phyloP scores from a whole-genome alignment of 139 green algal species.

The Spirogloea muscicola region DNA sequence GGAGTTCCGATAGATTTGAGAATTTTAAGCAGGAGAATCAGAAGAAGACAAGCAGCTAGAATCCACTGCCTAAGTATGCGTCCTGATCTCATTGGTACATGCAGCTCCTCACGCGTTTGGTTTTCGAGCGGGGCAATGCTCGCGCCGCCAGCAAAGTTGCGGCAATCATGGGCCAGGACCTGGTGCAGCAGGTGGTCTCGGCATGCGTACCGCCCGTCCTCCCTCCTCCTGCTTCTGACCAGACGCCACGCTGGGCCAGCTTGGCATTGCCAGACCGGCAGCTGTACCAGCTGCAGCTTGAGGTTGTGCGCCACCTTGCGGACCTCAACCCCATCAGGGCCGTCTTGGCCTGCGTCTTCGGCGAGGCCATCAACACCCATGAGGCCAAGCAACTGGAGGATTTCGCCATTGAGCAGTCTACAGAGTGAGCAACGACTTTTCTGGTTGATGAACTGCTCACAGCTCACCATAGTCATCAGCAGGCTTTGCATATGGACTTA shows the following conservation, averaged over 20 bases:
- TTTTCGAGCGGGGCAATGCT: slow-evolving; percentile 34
- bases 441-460: too few species aligned
- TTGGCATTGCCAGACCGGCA: background rate
- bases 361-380: background rate
- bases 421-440: too few species aligned
- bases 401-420: slow-evolving; percentile 19
- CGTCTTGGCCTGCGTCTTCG: slow-evolving; percentile 22
- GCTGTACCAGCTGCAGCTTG: slow-evolving; percentile 23
- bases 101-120: slow-evolving; percentile 31
- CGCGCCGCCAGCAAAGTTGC: slow-evolving; percentile 28
- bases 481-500: too few species aligned
- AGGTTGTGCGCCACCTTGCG: slow-evolving; percentile 32
- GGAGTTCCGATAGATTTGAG: background rate
- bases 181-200: slow-evolving; percentile 35
- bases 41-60: background rate
- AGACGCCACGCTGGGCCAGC: slow-evolving; percentile 2
- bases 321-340: slow-evolving; percentile 7
- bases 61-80: background rate
- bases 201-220: slow-evolving; percentile 23
- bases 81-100: background rate
- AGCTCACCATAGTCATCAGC: too few species aligned
- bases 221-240: background rate
- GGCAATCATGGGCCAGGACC: slow-evolving; percentile 32
- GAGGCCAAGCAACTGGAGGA: slow-evolving; percentile 1
- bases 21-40: background rate